phyloP scores from a whole-genome alignment of 805 yeast species.

The Schwanniomyces pseudopolymorphus region DNA sequence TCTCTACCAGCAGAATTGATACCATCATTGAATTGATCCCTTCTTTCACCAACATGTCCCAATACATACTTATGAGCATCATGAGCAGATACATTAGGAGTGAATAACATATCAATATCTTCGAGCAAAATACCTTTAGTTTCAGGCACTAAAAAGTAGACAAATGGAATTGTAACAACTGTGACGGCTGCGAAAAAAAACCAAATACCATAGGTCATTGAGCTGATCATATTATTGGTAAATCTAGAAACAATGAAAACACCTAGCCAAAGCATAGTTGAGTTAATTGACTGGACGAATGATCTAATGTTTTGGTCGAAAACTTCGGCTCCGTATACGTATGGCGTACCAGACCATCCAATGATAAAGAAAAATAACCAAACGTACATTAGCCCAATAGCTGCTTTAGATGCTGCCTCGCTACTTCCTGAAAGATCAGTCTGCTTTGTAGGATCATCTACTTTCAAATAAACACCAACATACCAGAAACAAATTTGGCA shows the following conservation, averaged over 20 bases:
- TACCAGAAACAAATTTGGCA: conserved; percentile 49
- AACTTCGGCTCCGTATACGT: conserved; percentile 48
- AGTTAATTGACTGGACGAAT: conserved; percentile 43
- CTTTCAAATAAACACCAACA: conserved; percentile 47
- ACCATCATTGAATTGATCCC: neutral
- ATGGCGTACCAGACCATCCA: conserved; percentile 48
- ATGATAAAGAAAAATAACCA: conserved; percentile 46
- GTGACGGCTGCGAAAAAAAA: conserved; percentile 39
- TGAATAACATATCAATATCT: conserved; percentile 30
- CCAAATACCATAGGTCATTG: conserved; percentile 45
- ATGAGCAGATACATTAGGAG: conserved; percentile 29
- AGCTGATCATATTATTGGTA: conserved; percentile 43
- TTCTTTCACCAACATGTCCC: neutral
- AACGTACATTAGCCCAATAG: conserved; percentile 44
- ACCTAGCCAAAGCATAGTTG: conserved; percentile 50
- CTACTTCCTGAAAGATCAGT: conserved; percentile 14
- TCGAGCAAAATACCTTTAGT: conserved; percentile 36
- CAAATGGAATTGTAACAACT: conserved; percentile 23
- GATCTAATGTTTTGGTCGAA: conserved; percentile 44
- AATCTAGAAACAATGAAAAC: conserved; percentile 49
- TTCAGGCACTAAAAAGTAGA: conserved; percentile 36
- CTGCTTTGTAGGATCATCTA: conserved; percentile 27
- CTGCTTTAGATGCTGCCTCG: conserved; percentile 41
- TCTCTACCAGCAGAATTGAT: neutral
- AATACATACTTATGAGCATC: conserved; percentile 18